Percentiles rank a stretch among this genome's conserved stretches.
phyloP scores from a whole-genome alignment of 768 basidiomycete species.

The Myochromella boudieri region DNA sequence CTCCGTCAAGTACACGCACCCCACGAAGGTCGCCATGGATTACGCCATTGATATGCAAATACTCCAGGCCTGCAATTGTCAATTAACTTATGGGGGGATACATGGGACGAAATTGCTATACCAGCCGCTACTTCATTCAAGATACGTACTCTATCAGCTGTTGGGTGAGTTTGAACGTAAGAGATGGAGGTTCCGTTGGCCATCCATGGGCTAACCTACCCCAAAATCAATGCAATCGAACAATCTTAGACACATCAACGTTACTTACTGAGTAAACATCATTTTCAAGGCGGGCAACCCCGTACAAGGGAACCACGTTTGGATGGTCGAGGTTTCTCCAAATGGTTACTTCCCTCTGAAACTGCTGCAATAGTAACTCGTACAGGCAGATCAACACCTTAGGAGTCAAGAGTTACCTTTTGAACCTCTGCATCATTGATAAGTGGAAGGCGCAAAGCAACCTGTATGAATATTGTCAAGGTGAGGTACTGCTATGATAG shows the following conservation, averaged over 20 bases:
- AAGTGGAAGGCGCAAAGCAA: constrained; percentile 38
- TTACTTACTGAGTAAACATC: constrained; percentile 33
- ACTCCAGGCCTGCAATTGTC: constrained; percentile 35
- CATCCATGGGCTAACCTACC: constrained; percentile 48
- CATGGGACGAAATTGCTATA: constrained; percentile 12
- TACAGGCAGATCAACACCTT: background rate
- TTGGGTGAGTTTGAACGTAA: constrained; percentile 31
- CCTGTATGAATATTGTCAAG: constrained; percentile 21
- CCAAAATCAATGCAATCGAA: background rate
- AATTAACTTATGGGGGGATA: background rate
- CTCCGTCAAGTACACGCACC: constrained; percentile 25
- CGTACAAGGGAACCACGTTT: constrained; percentile 39
- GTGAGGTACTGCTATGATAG: background rate
- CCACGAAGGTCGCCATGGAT: constrained; percentile 44
- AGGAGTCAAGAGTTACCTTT: constrained; percentile 20
- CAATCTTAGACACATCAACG: constrained; percentile 1
- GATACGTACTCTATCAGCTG: constrained; percentile 35
- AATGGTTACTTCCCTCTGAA: constrained; percentile 40
- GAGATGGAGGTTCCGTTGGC: constrained; percentile 37
- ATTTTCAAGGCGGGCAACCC: constrained; percentile 32
- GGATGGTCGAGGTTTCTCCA: constrained; percentile 42
- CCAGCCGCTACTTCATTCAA: constrained; percentile 38
- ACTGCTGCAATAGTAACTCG: constrained; percentile 26
- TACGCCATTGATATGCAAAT: constrained; percentile 35
- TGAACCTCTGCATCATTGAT: constrained; percentile 32